phyloP scores from a whole-genome alignment of 495 filamentous ascomycete species.

The Coniosporium apollinis region DNA sequence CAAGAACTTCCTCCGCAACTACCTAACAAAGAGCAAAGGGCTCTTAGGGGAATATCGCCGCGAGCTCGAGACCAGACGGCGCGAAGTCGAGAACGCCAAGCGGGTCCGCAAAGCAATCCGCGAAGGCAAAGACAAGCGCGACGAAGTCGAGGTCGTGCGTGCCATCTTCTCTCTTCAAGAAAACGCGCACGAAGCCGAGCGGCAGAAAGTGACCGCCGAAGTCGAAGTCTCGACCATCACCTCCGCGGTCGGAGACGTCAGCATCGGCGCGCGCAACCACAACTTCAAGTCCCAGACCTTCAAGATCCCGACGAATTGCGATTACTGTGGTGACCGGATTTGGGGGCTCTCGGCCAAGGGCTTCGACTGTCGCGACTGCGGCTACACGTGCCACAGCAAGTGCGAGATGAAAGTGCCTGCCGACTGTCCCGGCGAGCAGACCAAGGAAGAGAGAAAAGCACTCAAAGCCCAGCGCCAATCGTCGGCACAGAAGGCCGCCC shows the following conservation, averaged over 20 bases:
- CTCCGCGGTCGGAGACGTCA: slow-evolving; percentile 72
- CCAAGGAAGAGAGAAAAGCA: slow-evolving; percentile 87
- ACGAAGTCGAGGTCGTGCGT: slow-evolving; percentile 62
- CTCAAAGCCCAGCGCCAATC: slow-evolving; percentile 69
- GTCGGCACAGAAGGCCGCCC: slow-evolving; percentile 30
- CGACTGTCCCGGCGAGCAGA: slow-evolving; percentile 82
- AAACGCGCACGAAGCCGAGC: slow-evolving; percentile 69
- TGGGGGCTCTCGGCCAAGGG: slow-evolving; percentile 95
- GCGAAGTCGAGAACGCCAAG: slow-evolving; percentile 63
- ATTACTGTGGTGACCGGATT: slow-evolving; percentile 87
- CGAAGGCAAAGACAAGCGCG: slow-evolving; percentile 68
- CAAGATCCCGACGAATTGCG: slow-evolving; percentile 97
- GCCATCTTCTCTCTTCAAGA: slow-evolving; percentile 68
- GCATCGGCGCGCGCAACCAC: slow-evolving; percentile 78
- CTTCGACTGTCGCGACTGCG: slow-evolving; percentile 87
- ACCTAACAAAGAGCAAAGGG: slow-evolving; percentile 75
- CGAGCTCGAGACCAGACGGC: slow-evolving; percentile 66
- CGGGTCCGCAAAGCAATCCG: slow-evolving; percentile 54
- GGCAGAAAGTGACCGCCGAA: slow-evolving; percentile 71
- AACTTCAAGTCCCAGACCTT: slow-evolving; percentile 95
- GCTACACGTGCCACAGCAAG: slow-evolving; percentile 95
- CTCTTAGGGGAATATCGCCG: slow-evolving; percentile 61
- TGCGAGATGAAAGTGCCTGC: slow-evolving; percentile 98
- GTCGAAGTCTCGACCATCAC: slow-evolving; percentile 85
- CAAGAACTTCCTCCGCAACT: slow-evolving; percentile 79